phyloP scores from a whole-genome alignment of 2,329 filamentous ascomycete species.

The Ophiostoma perfectum region DNA sequence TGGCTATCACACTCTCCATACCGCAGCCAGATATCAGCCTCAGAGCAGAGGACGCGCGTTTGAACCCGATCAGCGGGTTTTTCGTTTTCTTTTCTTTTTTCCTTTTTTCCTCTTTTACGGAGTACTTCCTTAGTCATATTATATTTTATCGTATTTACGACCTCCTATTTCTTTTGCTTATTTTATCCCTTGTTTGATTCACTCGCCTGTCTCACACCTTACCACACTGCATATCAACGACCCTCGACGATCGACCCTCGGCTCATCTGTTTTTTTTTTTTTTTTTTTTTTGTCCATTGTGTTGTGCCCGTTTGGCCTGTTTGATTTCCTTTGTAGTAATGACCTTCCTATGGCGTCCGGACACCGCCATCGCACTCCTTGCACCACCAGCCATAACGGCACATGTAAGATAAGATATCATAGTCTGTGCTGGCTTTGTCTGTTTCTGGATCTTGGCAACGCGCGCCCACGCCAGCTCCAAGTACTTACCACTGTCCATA shows the following conservation, averaged over 20 bases:
- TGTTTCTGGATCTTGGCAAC: constrained; percentile 1
- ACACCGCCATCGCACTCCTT: not conserved
- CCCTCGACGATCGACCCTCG: not conserved
- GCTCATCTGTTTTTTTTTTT: not conserved
- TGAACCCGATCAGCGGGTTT: constrained; percentile 13
- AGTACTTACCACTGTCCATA: not conserved
- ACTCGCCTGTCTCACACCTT: not conserved
- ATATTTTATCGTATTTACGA: not conserved
- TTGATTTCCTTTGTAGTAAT: not conserved
- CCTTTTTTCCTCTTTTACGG: not conserved
- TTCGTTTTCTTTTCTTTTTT: not conserved
- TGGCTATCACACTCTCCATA: not conserved
- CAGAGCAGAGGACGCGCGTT: constrained; percentile 19
- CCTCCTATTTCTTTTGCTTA: not conserved
- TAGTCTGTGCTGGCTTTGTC: too few species aligned
- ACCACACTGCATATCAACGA: not conserved
- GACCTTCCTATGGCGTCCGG: not conserved
- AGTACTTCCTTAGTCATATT: not conserved
- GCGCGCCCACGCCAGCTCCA: not conserved
- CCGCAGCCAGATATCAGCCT: not conserved
- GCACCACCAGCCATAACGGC: too few species aligned
- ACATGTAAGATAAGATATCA: too few species aligned
- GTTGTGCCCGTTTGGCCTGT: not conserved
- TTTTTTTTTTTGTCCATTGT: not conserved
- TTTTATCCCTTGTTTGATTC: not conserved